Percentiles rank a stretch among this genome's conserved stretches.
phyloP scores from a whole-genome alignment of 2,329 filamentous ascomycete species.

The Raffaelea deltoideospora region DNA sequence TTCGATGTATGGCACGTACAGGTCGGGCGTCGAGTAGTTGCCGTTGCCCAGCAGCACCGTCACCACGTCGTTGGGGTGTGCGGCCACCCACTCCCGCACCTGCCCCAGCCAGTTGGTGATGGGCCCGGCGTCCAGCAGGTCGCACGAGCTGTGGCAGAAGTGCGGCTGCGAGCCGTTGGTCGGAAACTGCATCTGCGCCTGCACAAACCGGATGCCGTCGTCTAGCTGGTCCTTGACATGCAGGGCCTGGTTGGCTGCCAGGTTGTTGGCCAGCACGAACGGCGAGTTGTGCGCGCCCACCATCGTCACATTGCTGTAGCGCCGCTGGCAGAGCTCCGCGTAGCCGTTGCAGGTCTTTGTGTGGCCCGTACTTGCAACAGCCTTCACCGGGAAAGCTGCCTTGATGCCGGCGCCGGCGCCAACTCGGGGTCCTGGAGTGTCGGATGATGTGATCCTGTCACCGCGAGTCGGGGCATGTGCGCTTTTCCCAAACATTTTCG shows the following conservation, averaged over 20 bases:
- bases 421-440: no score
- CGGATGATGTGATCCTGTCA: no score
- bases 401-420: no score
- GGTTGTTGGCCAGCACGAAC: constrained; percentile 54
- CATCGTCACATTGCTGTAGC: constrained; percentile 69
- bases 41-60: constrained; percentile 77
- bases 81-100: constrained; percentile 57
- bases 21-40: constrained; percentile 48
- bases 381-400: no score
- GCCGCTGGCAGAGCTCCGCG: constrained; percentile 58
- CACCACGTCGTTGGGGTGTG: constrained; percentile 74
- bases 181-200: constrained; percentile 48
- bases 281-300: constrained; percentile 71
- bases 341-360: constrained; percentile 54
- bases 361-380: no score
- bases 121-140: constrained; percentile 66
- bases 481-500: no score
- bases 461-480: no score
- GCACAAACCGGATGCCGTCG: constrained; percentile 55
- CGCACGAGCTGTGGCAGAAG: constrained; percentile 76
- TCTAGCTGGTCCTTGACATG: constrained; percentile 57
- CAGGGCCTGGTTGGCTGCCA: constrained; percentile 60
- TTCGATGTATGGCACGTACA: constrained; percentile 56
- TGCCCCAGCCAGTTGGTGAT: constrained; percentile 57
- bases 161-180: constrained; percentile 37